Base-by-base conservation (phyloP, 2,329 filamentous ascomycete species). In the Colletotrichum spinosum region DNA sequence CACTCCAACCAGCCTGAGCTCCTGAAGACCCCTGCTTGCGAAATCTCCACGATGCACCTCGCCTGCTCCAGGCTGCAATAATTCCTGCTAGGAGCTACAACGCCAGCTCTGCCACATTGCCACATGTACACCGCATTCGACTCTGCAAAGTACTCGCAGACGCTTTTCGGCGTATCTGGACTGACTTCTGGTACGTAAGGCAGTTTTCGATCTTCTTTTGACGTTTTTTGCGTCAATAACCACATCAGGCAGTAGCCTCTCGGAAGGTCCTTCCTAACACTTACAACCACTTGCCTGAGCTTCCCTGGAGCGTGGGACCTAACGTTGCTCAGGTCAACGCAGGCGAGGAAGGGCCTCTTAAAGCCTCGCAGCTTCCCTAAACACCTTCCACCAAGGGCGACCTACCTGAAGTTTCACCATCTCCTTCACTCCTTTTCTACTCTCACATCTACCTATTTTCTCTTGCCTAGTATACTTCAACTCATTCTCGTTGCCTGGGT, bases 11-110 rank as follows among this genome's bases (percentile, higher is more conserved):
- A 73, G 70, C 73, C 67, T 62, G 54, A 69, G 55, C 42, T 54
- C 55, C 51, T 46, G 39, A 58, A 34, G 46, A 67, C 46, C 64
- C 64, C 55, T 67, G 64, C 44, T 45, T n/a, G 50, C n/a, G 13
- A 33, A 41, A 55, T 35, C 50, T 51, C 64, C 37, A 44, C 53
- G 56, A 65, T 60, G 55, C 72, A 69, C 68, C 55, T 61, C 55
- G 38, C 56, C 63, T 70, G 72, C 76, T 77, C 76, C 67, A 67
- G 48, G 44, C 33, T 65, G 54, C 69, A 76, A 72, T 77, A 75
- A 74, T 59, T 70, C 66, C 9, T 72, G 76, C 73, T 78, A 78
- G 57, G 38, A 49, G 12, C 6, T 17, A 51, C 10, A 62, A 45
- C 37, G 13, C 13, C 15, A 34, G 0, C 5, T 6, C 6, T 17